Base-by-base conservation (phyloP, 352 stramenopile genomes). In the Halophytophthora batemanensis region DNA sequence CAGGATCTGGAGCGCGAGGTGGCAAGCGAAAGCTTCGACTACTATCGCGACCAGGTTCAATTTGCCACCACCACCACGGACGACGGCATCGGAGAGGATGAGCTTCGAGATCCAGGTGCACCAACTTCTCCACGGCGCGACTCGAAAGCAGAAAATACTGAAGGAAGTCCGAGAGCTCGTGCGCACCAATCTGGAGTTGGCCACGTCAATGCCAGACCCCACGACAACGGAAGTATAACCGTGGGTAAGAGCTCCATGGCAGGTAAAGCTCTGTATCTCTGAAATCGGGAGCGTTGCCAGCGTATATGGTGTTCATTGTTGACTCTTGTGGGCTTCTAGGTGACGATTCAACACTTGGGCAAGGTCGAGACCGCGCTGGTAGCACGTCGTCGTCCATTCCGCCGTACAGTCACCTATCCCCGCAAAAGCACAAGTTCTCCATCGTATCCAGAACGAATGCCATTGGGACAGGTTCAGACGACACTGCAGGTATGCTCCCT, bases 1-100 rank as follows among this genome's bases (percentile, higher is more conserved):
- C 36, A 52, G 6, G 65, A 89, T 28, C 53, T 89, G 11, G 53
- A 78, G 23, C 40, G 46, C 1, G 78, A 87, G 50, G 34, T 87
- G 17, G 75, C 61, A 11, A 76, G 75, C 38, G 64, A 67, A 0
- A 51, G 44, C 0, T 77, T 78, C 0, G 38, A 67, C 12, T 59
- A 66, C 44, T 86, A 79, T 50, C 69, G 45, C 3, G 61, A 73
- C 18, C 68, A 72, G 2, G 54, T 86, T 13, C 59, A 56, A 17
- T 10, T 60, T n/a, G 50, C 50, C 39, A 41, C 45, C 3, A 38
- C 2, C 33, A 38, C 33, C 33, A 17, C 33, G 33, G 15, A 38
- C 2, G 15, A 13, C 3, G 25, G n/a, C 11, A 13, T 17, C 3
- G 33, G 15, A 38, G n/a, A 2, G 3, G 33, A 38, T 38, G 33